phyloP scores from a whole-genome alignment of 768 basidiomycete species.

The Naganishia vaughanmartiniae region DNA sequence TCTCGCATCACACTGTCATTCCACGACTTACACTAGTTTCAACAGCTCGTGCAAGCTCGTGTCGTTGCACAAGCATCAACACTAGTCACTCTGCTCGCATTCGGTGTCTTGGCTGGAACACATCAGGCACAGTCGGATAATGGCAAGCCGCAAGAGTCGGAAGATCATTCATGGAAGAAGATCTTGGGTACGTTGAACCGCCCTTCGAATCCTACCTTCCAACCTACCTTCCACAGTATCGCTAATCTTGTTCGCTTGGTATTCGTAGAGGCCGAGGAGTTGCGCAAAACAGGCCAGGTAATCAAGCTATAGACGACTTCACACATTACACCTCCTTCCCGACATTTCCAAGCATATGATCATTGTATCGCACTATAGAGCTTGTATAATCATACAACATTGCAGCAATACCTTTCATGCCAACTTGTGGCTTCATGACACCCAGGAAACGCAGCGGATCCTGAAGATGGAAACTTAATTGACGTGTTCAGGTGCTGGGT shows the following conservation, averaged over 20 bases:
- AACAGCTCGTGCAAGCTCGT: constrained; percentile 51
- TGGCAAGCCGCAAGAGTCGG: constrained; percentile 32
- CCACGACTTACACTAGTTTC: not conserved
- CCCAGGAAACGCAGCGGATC: too few species aligned
- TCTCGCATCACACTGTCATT: not conserved
- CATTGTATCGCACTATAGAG: constrained; percentile 22
- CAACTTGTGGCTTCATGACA: too few species aligned
- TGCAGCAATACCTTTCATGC: not conserved
- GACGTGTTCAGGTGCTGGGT: too few species aligned
- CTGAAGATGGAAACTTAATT: too few species aligned
- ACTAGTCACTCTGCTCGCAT: constrained; percentile 43
- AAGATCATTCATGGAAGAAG: constrained; percentile 47
- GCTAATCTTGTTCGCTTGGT: not conserved
- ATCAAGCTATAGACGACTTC: constrained; percentile 18
- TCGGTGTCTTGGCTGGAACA: constrained; percentile 42
- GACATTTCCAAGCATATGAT: not conserved
- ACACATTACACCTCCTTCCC: not conserved
- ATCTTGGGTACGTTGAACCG: constrained; percentile 41
- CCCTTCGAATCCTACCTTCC: not conserved
- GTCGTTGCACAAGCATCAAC: constrained; percentile 51
- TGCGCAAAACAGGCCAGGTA: constrained; percentile 12
- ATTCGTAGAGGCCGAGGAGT: constrained; percentile 2
- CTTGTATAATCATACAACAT: not conserved
- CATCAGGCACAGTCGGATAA: constrained; percentile 29
- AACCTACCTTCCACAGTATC: not conserved